These are phyloP conservation scores for Funneliformis mosseae DNA, from an alignment of 192 early-diverging fungal species.

Conservation along the genomic window DNA sequence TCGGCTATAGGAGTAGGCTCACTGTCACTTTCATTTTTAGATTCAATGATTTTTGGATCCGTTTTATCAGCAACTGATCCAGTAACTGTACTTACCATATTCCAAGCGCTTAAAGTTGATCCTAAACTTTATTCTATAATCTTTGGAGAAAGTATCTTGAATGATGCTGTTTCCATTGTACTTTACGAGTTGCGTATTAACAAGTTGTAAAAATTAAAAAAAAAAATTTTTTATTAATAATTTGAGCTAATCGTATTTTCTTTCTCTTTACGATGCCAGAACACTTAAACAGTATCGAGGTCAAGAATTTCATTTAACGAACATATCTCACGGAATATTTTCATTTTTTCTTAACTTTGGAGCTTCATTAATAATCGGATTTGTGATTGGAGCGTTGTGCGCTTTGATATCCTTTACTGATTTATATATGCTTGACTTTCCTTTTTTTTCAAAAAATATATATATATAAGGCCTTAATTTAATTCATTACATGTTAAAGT, in stretches of 20 bases:
- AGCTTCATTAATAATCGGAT: slow-evolving; percentile 82
- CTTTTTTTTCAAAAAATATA: not conserved
- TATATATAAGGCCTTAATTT: slow-evolving; percentile 10
- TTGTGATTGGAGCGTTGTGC: slow-evolving; percentile 72
- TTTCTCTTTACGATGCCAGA: slow-evolving; percentile 45
- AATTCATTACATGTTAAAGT: slow-evolving; percentile 62
- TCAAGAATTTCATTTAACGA: slow-evolving; percentile 65
- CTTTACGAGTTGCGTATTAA: slow-evolving; percentile 68
- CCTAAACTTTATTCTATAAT: slow-evolving; percentile 94
- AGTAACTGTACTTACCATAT: slow-evolving; percentile 94
- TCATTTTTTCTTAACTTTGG: slow-evolving; percentile 84
- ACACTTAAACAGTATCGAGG: slow-evolving; percentile 78
- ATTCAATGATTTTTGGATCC: slow-evolving; percentile 93
- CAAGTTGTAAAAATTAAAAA: too few species aligned
- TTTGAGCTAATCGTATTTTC: not conserved
- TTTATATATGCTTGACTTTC: not conserved
- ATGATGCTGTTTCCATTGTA: slow-evolving; percentile 99
- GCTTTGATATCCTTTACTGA: slow-evolving; percentile 63
- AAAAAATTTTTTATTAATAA: not conserved
- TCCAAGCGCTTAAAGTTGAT: slow-evolving; percentile 91
- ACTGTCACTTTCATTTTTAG: slow-evolving; percentile 77
- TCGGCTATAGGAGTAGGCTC: slow-evolving; percentile 70
- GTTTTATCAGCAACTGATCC: slow-evolving; percentile 97
- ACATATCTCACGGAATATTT: slow-evolving; percentile 62
- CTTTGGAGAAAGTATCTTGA: slow-evolving; percentile 94